Evolutionary conservation across 805 yeast species (phyloP), one percentile per base, ranked within the genome.

Genomic region (Cyberlindnera amylophila): DNA sequence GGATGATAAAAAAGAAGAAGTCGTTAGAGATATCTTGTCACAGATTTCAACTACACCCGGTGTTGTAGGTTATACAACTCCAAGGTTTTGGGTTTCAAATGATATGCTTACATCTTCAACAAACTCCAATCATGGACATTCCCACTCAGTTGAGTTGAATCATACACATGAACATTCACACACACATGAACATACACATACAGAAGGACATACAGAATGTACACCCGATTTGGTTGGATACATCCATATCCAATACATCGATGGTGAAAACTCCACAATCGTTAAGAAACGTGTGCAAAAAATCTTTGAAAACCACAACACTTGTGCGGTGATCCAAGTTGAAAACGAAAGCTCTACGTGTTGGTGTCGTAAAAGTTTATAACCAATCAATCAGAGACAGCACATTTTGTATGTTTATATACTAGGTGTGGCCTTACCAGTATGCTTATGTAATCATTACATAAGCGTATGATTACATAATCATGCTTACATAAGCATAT

Each of bases 71-170:
- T 88, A 87, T 55, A 79, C 95, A 0, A 83, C 88, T 0, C 97
- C 98, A 9, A 74, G 96, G 53, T 90, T 91, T 63, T 91, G 98
- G 98, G 86, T 91, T 4, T 71, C 60, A 4, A 41, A 62, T 12
- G 67, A 63, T 46, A 35, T 59, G 62, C 30, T 60, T 59, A 15
- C 51, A 24, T 15, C 38, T 2, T 19, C 50, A 55, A 8, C 50
- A 42, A 36, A 36, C 3, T 10, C 17, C 12, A 32, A 36, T 9
- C 39, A 46, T 14, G 42, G 30, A 2, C 51, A 51, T 15, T 15
- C 40, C 10, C 45, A 45, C 26, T 18, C 18, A 15, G 41, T 39
- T 16, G 14, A 35, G 17, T 36, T 38, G 8, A 18, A 21, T 36
- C 39, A 41, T 17, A 15, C 38, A 36, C 42, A 36, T 30, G 33